These are phyloP conservation scores for Brassica rapa DNA, from an alignment of 345 rosid species.

Conservation along the genomic window DNA sequence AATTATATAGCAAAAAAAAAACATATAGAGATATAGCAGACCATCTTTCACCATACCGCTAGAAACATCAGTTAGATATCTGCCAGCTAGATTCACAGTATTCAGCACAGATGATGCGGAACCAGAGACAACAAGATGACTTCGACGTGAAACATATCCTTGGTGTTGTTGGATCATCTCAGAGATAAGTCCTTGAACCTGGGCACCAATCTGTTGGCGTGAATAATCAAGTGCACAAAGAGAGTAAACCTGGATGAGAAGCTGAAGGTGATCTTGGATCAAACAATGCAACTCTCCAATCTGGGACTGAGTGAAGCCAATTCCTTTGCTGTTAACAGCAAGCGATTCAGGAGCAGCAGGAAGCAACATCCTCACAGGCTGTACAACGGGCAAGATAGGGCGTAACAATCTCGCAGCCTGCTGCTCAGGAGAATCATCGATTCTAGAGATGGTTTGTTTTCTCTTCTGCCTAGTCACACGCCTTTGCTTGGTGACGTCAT, in stretches of 20 bases:
- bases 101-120: constrained; percentile 56
- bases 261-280: constrained; percentile 85
- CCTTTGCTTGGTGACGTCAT: constrained; percentile 45
- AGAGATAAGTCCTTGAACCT: constrained; percentile 65
- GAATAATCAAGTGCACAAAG: constrained; percentile 76
- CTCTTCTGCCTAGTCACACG: constrained; percentile 90
- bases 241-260: constrained; percentile 84
- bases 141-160: constrained; percentile 52
- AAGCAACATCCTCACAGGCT: constrained; percentile 30
- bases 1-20: constrained; percentile 16
- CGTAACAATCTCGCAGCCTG: constrained; percentile 73
- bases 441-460: constrained; percentile 47
- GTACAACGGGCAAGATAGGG: constrained; percentile 56
- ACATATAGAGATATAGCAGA: constrained; percentile 23
- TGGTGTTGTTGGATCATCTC: constrained; percentile 67
- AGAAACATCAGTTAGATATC: constrained; percentile 60
- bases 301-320: constrained; percentile 66
- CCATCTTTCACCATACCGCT: constrained; percentile 49
- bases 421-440: constrained; percentile 49
- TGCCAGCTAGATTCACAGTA: constrained; percentile 61
- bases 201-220: constrained; percentile 65
- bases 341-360: constrained; percentile 43
- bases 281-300: constrained; percentile 77
- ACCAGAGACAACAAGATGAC: constrained; percentile 49
- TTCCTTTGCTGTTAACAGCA: constrained; percentile 37